A percentile compares a stretch with the other conserved stretches of the same genome.
These are phyloP conservation scores for Chlorella sp. DNA, from an alignment of 139 green algal species.

Conservation along the genomic window DNA sequence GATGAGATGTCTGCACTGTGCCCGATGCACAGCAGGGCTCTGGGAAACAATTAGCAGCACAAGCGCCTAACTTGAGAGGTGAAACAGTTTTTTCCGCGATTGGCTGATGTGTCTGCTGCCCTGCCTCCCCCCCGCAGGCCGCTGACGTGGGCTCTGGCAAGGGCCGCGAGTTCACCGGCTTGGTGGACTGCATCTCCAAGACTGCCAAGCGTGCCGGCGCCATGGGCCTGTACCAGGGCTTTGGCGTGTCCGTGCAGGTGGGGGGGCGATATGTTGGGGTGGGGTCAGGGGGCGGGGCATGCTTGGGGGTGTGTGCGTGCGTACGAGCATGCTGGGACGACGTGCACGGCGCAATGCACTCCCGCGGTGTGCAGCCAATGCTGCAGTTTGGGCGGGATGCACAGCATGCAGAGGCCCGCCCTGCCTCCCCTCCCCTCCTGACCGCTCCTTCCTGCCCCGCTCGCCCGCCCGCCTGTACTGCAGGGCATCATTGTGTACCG, in stretches of 20 bases:
- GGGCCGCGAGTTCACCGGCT: constrained; percentile 87
- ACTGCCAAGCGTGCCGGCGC: constrained; percentile 61
- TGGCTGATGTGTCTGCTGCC: too few relatives aligned
- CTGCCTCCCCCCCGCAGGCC: constrained; percentile 48
- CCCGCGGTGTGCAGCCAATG: too few relatives aligned
- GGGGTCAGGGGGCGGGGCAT: neutral
- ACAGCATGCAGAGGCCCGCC: neutral
- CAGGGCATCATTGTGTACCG: constrained; percentile 99
- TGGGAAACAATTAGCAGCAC: too few relatives aligned
- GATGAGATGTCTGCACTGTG: too few relatives aligned
- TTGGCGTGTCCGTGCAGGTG: constrained; percentile 90
- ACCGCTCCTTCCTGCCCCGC: neutral
- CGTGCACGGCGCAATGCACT: too few relatives aligned
- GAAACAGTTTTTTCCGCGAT: too few relatives aligned
- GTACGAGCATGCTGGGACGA: too few relatives aligned
- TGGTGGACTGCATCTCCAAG: constrained; percentile 94
- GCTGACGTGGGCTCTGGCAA: constrained; percentile 82
- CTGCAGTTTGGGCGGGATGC: too few relatives aligned
- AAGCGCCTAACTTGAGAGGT: too few relatives aligned
- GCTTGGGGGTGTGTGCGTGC: neutral
- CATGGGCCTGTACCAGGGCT: constrained; percentile 88
- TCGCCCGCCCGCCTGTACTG: neutral
- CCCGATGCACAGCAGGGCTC: too few relatives aligned
- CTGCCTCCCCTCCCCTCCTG: neutral
- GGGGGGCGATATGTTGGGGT: too few relatives aligned